Conservation (phyloP, 2,329 filamentous ascomycete species). For the Ramularia collo-cygni region DNA sequence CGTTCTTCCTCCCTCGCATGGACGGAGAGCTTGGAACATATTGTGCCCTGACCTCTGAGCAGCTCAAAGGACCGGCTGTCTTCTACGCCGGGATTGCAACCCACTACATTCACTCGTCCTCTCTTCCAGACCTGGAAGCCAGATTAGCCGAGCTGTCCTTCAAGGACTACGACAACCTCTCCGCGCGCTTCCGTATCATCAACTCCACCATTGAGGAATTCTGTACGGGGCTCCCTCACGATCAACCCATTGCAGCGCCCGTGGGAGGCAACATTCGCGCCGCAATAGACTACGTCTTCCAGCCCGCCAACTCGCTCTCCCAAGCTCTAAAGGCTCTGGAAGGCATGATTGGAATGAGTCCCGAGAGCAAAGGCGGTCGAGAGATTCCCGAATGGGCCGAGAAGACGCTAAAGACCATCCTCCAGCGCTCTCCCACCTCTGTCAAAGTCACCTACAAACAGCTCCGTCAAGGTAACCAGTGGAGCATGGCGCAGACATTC, state of each 20-base stretch:
- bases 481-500: constrained; percentile 82
- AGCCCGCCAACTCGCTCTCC: constrained; percentile 48
- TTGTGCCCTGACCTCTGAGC: constrained; percentile 83
- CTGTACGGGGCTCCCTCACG: constrained; percentile 72
- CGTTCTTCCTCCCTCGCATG: constrained; percentile 89
- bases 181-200: constrained; percentile 63
- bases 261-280: constrained; percentile 58
- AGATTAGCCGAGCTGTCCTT: constrained; percentile 87
- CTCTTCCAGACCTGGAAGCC: constrained; percentile 70
- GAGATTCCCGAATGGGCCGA: constrained; percentile 60
- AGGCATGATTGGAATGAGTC: constrained; percentile 34
- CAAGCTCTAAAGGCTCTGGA: constrained; percentile 65
- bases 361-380: too few relatives aligned
- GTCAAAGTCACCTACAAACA: constrained; percentile 79
- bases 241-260: constrained; percentile 44
- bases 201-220: constrained; percentile 89
- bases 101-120: constrained; percentile 90
- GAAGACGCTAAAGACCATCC: constrained; percentile 67
- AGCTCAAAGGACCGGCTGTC: constrained; percentile 72
- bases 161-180: constrained; percentile 62
- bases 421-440: constrained; percentile 74
- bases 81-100: constrained; percentile 91
- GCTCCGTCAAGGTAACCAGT: constrained; percentile 66
- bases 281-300: constrained; percentile 67
- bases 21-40: constrained; percentile 84